A percentile compares a stretch with the other conserved stretches of the same genome.
Evolutionary conservation across 1,284 basidiomycete genomes (phyloP).

Genomic region (Dichomitus squalens): DNA sequence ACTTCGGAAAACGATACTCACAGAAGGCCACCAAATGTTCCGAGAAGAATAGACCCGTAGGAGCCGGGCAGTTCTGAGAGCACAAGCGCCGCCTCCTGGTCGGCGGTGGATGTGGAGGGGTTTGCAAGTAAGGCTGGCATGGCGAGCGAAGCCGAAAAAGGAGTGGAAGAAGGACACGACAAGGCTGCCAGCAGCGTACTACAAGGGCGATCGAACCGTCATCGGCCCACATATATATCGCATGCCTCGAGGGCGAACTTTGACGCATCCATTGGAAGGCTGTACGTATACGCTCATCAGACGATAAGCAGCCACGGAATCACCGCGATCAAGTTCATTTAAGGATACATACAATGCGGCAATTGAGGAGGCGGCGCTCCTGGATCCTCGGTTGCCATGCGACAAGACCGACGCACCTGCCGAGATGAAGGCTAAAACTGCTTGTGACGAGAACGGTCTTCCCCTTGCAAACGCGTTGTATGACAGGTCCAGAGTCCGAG

Average conservation of each 20-base stretch:
- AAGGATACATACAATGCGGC: neutral
- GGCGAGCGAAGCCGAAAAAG: neutral
- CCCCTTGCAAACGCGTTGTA: neutral
- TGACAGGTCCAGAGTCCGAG: no score
- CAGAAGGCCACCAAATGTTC: conserved; percentile 6
- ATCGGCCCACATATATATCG: neutral
- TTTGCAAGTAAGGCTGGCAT: neutral
- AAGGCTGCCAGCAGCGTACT: neutral
- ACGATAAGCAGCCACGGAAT: neutral
- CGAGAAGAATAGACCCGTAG: conserved; percentile 5
- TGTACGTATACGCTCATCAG: neutral
- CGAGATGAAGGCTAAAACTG: neutral
- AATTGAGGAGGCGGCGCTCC: neutral
- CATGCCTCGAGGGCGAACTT: neutral
- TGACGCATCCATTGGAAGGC: neutral
- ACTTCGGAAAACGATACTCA: neutral
- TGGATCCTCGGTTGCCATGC: neutral
- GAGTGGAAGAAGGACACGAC: neutral
- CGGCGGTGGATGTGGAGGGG: neutral
- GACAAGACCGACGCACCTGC: neutral
- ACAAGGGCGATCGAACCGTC: neutral
- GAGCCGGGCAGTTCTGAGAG: neutral
- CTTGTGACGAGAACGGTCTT: neutral
- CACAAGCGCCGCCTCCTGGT: neutral
- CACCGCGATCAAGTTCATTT: neutral